Evolutionary conservation across 345 rosid genomes (phyloP).

Genomic region (Camelina neglecta): DNA sequence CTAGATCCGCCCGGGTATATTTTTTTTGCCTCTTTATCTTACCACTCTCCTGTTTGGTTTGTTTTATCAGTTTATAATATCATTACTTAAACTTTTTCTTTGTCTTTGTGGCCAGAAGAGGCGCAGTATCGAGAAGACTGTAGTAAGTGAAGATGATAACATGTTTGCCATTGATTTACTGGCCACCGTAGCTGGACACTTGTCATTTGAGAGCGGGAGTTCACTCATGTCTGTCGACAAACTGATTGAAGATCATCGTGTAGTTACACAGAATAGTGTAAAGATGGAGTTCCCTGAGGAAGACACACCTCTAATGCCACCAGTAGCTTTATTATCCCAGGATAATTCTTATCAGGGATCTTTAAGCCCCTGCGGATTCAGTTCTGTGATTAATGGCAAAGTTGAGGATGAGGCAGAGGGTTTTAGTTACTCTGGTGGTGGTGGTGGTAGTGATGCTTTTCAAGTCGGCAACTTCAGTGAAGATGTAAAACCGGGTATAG

Average conservation of each 20-base stretch:
- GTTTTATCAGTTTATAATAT: not conserved
- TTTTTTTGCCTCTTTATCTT: conserved; percentile 36
- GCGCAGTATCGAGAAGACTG: conserved; percentile 59
- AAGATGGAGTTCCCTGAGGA: conserved; percentile 50
- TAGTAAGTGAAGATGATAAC: conserved; percentile 52
- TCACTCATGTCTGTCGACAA: conserved; percentile 48
- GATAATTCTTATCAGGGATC: conserved; percentile 45
- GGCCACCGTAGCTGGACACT: conserved; percentile 92
- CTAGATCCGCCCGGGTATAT: conserved; percentile 88
- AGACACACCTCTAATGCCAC: conserved; percentile 49
- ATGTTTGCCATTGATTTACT: conserved; percentile 81
- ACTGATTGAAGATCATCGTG: conserved; percentile 47
- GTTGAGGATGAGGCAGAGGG: conserved; percentile 52
- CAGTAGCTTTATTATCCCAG: conserved; percentile 37
- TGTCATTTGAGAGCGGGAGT: conserved; percentile 57
- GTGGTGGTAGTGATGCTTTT: conserved; percentile 41
- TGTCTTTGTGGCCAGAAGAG: conserved; percentile 57
- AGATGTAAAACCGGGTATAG: conserved; percentile 45
- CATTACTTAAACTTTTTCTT: not conserved
- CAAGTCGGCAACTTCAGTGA: conserved; percentile 39
- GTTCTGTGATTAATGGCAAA: conserved; percentile 54
- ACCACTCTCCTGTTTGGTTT: not conserved
- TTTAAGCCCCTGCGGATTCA: conserved; percentile 43
- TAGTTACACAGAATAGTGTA: conserved; percentile 41
- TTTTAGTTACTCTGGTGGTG: conserved; percentile 44